Evolutionary conservation across 495 filamentous ascomycete genomes (phyloP), one percentile per base, ranked within the genome.

Genomic region (Amphirosellinia nigrospora): DNA sequence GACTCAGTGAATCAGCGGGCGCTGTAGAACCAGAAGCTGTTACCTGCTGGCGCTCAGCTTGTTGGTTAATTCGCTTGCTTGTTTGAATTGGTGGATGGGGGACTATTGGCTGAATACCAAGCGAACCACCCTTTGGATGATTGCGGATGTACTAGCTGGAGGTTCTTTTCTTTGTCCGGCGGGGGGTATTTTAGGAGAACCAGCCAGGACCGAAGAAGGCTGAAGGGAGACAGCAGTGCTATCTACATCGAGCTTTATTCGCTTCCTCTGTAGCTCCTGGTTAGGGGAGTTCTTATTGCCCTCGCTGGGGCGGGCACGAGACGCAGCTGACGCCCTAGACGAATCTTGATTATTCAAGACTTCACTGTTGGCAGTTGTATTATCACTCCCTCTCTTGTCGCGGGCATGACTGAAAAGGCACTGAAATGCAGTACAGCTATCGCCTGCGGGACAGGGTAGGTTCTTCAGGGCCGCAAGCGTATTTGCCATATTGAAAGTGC

Each of bases 381-480:
- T 26, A 21, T 61, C 30, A 64, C 60, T 70, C 8, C 39, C 38
- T 5, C 36, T 56, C 10, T 11, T 32, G 64, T 76, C 72, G 48
- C 82, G 83, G 34, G 70, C 69, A 63, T 86, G 84, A 34, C 80
- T 76, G 52, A 79, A 84, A 16, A 78, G 76, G 71, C 84, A 86
- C 15, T 75, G 68, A 38, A 80, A 73, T 16, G 78, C 75, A 26
- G 71, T 77, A 71, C 84, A 86, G 5, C 59, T 68, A 70, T 88
- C 80, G 19, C 86, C 85, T 59, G 87, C 78, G 0, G 92, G 91
- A 76, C 92, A 95, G 36, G 85, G 80, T 34, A 93, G 82, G 34
- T 82, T 82, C 72, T 86, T 89, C 78, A 94, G 91, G 38, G 90
- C 80, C 4, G 88, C 88, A 15, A 91, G 82, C 7, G 90, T 81